Percentiles rank a stretch among this genome's conserved stretches.
Conservation (phyloP, 805 yeast genomes). For the Candida awuae region DNA sequence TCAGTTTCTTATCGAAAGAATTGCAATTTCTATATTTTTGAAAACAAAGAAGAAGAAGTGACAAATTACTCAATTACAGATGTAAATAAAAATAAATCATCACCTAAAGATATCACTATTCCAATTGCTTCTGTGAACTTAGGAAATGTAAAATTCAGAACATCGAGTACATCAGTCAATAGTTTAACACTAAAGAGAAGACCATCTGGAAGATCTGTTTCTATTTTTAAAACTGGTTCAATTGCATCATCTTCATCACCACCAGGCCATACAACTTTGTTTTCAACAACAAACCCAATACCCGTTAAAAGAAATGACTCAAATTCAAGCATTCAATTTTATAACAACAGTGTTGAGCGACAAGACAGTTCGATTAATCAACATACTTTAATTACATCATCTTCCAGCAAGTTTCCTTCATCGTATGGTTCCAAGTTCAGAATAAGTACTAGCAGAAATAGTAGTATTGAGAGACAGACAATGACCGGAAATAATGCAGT, state of each 20-base stretch:
- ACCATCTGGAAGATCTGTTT: constrained; percentile 35
- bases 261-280: constrained; percentile 14
- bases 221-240: constrained; percentile 59
- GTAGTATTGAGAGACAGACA: constrained; percentile 25
- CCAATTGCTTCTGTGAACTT: constrained; percentile 1
- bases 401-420: constrained; percentile 56
- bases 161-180: constrained; percentile 20
- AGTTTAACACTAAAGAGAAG: constrained; percentile 22
- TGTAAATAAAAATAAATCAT: constrained; percentile 29
- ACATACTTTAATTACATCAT: constrained; percentile 18
- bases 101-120: background rate
- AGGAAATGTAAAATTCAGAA: constrained; percentile 14
- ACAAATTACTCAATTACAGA: constrained; percentile 3
- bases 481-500: constrained; percentile 4
- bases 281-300: constrained; percentile 25
- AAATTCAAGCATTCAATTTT: constrained; percentile 27
- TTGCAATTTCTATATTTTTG: constrained; percentile 57
- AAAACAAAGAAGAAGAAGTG: constrained; percentile 62
- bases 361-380: too few species aligned
- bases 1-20: constrained; percentile 76
- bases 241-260: constrained; percentile 34
- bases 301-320: constrained; percentile 39
- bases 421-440: constrained; percentile 57
- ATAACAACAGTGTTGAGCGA: constrained; percentile 5
- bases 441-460: constrained; percentile 19